phyloP scores from a whole-genome alignment of 2,329 filamentous ascomycete genomes.

The Dothideomycetes sp. region DNA sequence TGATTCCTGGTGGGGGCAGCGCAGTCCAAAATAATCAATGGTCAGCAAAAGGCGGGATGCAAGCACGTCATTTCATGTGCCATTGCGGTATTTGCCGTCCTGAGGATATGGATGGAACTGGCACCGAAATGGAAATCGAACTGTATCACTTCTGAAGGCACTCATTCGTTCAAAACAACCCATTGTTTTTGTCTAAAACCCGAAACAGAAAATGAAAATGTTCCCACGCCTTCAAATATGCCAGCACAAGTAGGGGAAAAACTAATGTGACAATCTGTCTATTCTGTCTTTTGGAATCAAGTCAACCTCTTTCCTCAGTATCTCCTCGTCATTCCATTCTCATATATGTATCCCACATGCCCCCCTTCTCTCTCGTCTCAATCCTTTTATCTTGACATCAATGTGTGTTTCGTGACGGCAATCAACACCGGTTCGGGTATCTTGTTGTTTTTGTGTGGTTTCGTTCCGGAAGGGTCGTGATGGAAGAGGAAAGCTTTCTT shows the following conservation, averaged over 20 bases:
- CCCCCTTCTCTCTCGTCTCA: no score
- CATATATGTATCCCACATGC: no score
- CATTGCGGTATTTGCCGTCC: no score
- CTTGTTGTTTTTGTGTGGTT: constrained; percentile 3
- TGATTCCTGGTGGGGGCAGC: neutral
- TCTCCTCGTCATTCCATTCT: neutral
- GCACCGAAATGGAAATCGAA: no score
- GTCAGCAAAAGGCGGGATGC: neutral
- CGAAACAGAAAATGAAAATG: neutral
- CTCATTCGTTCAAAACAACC: no score
- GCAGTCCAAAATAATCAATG: neutral
- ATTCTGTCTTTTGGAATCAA: neutral
- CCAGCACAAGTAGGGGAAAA: constrained; percentile 2
- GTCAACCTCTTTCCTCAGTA: neutral
- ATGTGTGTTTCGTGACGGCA: constrained; percentile 7
- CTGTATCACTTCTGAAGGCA: no score
- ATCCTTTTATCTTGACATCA: constrained; percentile 9
- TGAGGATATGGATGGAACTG: no score
- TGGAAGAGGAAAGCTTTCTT: constrained; percentile 6
- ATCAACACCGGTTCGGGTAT: constrained; percentile 12
- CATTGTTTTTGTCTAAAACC: constrained; percentile 11
- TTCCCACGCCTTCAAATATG: constrained; percentile 8
- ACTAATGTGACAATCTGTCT: neutral
- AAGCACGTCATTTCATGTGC: neutral
- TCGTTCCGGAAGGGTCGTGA: no score